A percentile compares a stretch with the other conserved stretches of the same genome.
These are phyloP conservation scores for Zhuliangozyma parablackwelliae DNA, from an alignment of 1,139 yeast genomes.

Conservation along the genomic window DNA sequence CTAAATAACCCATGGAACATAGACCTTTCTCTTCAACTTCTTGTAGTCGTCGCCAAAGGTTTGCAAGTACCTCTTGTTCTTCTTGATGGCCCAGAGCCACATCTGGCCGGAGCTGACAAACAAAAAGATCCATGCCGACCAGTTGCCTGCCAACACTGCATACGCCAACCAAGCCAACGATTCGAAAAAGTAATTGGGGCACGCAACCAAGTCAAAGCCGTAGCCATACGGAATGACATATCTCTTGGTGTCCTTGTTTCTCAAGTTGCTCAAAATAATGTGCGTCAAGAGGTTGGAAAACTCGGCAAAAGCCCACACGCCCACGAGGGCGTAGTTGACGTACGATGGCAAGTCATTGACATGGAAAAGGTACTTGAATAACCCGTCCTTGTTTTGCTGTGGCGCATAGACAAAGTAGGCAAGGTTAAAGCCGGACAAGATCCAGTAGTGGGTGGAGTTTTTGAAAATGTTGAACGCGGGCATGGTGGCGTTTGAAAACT, in stretches of 20 bases:
- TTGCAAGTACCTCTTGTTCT: constrained; percentile 60
- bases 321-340: constrained; percentile 28
- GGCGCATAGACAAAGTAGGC: constrained; percentile 73
- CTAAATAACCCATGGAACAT: constrained; percentile 44
- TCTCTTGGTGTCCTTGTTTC: constrained; percentile 37
- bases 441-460: constrained; percentile 89
- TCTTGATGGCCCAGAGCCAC: constrained; percentile 75
- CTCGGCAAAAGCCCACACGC: constrained; percentile 63
- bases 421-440: constrained; percentile 71
- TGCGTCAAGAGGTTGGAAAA: constrained; percentile 71
- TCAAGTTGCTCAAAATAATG: constrained; percentile 50
- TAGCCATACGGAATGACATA: constrained; percentile 44
- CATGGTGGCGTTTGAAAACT: constrained; percentile 87
- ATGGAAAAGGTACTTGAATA: constrained; percentile 23
- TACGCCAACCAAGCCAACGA: constrained; percentile 67
- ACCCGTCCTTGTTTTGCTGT: constrained; percentile 9
- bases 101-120: constrained; percentile 71
- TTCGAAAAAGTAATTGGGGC: constrained; percentile 92
- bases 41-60: constrained; percentile 77
- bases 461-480: constrained; percentile 83
- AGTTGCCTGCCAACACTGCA: constrained; percentile 68
- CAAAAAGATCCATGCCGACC: constrained; percentile 70
- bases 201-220: constrained; percentile 44
- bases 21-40: constrained; percentile 58
- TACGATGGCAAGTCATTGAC: constrained; percentile 25